A percentile compares a stretch with the other conserved stretches of the same genome.
Conservation (phyloP, 306 rosid genomes). For the Castanea crenata region DNA sequence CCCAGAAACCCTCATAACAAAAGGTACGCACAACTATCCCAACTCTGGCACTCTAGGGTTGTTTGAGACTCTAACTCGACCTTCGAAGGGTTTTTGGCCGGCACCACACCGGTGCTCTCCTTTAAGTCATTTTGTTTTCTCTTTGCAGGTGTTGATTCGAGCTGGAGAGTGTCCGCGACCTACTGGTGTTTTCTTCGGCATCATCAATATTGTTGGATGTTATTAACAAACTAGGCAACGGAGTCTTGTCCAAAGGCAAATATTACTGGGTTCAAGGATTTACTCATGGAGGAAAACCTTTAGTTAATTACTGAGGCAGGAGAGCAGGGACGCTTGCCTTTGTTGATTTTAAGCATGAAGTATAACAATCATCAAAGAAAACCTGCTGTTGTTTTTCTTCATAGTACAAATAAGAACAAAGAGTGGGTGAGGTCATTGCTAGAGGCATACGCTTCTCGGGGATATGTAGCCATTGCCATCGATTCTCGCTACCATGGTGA, state of each 20-base stretch:
- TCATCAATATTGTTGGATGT: constrained; percentile 6
- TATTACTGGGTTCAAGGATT: constrained; percentile 41
- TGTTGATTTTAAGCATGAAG: constrained; percentile 74
- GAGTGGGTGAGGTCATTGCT: constrained; percentile 78
- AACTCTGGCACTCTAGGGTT: too few species aligned
- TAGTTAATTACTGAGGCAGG: constrained; percentile 80
- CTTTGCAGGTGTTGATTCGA: too few species aligned
- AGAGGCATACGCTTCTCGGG: constrained; percentile 91
- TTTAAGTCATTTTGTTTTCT: too few species aligned
- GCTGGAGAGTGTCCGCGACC: too few species aligned
- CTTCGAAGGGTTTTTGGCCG: too few species aligned
- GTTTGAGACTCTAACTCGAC: too few species aligned
- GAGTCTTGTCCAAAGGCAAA: constrained; percentile 59
- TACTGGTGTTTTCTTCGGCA: too few species aligned
- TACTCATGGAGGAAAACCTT: constrained; percentile 67
- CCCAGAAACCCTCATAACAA: too few species aligned
- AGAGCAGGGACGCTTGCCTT: constrained; percentile 86
- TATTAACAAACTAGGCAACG: constrained; percentile 39
- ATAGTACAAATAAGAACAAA: constrained; percentile 63
- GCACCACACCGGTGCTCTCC: too few species aligned
- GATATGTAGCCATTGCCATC: constrained; percentile 67
- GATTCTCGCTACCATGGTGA: constrained; percentile 98
- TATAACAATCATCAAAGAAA: constrained; percentile 41
- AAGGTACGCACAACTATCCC: too few species aligned
- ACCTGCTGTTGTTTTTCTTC: constrained; percentile 80